phyloP scores from a whole-genome alignment of 192 early-diverging fungal species.

The Endogone sp. region DNA sequence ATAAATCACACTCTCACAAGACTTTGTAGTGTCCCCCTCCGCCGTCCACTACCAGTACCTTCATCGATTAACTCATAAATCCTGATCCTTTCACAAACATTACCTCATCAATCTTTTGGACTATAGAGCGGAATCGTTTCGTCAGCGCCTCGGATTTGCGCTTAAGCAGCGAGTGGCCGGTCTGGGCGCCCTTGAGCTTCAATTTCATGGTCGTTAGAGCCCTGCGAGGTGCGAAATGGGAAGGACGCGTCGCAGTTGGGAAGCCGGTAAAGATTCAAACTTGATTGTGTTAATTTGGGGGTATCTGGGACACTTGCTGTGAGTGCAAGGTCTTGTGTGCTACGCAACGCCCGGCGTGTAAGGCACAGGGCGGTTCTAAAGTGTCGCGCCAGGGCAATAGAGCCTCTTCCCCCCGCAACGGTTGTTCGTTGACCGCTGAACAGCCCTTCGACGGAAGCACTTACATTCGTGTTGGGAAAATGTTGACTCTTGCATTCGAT shows the following conservation, averaged over 20 bases:
- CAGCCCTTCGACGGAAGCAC: conserved; percentile 11
- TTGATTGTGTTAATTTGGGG: neutral
- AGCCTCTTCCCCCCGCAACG: too few species aligned
- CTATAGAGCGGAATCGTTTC: conserved; percentile 89
- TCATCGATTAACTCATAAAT: neutral
- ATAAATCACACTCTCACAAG: too few species aligned
- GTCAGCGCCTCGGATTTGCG: conserved; percentile 97
- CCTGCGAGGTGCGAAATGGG: too few species aligned
- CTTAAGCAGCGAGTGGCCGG: conserved; percentile 96
- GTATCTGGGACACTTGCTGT: too few species aligned
- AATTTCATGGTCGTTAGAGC: conserved; percentile 94
- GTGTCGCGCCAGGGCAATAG: too few species aligned
- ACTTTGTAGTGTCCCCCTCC: neutral
- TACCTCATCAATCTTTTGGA: conserved; percentile 97
- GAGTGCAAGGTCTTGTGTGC: too few species aligned
- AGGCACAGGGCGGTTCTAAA: too few species aligned
- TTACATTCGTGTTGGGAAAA: conserved; percentile 97
- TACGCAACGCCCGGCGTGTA: too few species aligned
- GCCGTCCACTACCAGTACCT: neutral
- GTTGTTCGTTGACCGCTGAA: too few species aligned
- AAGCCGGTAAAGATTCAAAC: neutral
- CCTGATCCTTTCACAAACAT: conserved; percentile 1
- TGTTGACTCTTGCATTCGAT: conserved; percentile 64
- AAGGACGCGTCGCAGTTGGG: neutral
- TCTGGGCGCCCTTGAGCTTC: conserved; percentile 95